These are phyloP conservation scores for Nasturtium officinale DNA, from an alignment of 345 rosid species.

Conservation along the genomic window DNA sequence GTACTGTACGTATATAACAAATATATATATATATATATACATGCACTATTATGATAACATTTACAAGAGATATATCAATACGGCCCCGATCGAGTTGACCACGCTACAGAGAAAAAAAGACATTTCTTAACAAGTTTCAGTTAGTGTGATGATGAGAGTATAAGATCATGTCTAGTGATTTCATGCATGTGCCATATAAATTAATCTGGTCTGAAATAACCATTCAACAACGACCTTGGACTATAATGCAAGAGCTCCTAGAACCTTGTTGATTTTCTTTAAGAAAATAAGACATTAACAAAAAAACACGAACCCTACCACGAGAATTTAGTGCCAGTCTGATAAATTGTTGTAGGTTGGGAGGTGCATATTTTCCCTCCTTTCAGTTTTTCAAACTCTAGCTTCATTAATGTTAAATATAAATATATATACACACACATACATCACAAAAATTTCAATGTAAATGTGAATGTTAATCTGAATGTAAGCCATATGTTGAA, in stretches of 20 bases:
- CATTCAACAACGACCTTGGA: slow-evolving; percentile 32
- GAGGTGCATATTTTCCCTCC: slow-evolving; percentile 38
- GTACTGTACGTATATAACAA: neutral
- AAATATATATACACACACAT: neutral
- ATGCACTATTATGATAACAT: neutral
- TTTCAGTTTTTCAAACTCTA: slow-evolving; percentile 11
- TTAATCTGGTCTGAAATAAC: slow-evolving; percentile 10
- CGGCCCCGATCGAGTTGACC: slow-evolving; percentile 35
- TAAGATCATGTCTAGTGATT: slow-evolving; percentile 18
- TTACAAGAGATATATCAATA: neutral
- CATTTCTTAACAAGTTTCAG: slow-evolving; percentile 13
- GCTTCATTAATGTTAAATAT: slow-evolving; percentile 15
- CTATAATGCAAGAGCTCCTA: neutral
- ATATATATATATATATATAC: neutral
- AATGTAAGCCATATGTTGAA: slow-evolving; percentile 8
- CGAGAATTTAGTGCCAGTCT: slow-evolving; percentile 36
- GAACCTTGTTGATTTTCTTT: slow-evolving; percentile 6
- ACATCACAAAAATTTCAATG: slow-evolving; percentile 1
- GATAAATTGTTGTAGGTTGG: slow-evolving; percentile 44
- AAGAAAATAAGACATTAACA: slow-evolving; percentile 20
- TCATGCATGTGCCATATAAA: neutral
- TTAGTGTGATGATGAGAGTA: slow-evolving; percentile 31
- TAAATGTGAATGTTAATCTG: slow-evolving; percentile 4
- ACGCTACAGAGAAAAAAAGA: slow-evolving; percentile 29
- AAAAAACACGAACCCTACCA: slow-evolving; percentile 35